Base-by-base conservation (phyloP, 2,329 filamentous ascomycete species). In the Juglanconis sp. region DNA sequence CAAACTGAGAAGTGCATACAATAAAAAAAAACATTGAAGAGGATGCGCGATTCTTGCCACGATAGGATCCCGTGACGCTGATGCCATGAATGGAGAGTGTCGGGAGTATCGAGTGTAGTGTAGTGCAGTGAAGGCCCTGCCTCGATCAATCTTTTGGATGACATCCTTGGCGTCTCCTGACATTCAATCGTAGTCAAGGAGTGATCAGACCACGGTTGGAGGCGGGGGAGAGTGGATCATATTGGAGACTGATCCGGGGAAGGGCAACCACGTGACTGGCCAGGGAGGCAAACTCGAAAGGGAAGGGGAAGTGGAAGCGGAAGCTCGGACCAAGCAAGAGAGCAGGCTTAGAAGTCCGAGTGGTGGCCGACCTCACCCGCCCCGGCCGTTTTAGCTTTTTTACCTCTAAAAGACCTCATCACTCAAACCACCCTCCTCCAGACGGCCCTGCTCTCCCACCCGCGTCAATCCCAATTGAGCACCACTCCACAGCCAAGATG, bases 401-500 rank as follows among this genome's bases (percentile, higher is more conserved):
- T 57, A 52, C 56, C 38, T 34, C 74, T 73, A 76, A 76, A 77
- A 77, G 73, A 72, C 74, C 70, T 72, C 74, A 76, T 69, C 68
- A 70, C 67, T 32, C 66, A 65, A 68, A 66, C 65, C 60, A 24
- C 17, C 17, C 17, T 24, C 48, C 64, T 68, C 63, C 60, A 59
- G 17, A 17, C 65, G 61, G 57, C 65, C 60, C 64, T 58, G 65
- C 65, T 65, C 63, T 62, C 62, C 58, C 65, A 65, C 66, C 71
- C 70, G 71, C 69, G 68, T 73, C 76, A 76, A 24, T 24, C 17
- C 17, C 17, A 24, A 79, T 80, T 78, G 79, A 80, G 76, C 79
- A 78, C 75, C 74, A 67, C 73, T 73, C 70, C 68, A 66, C 67
- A 72, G 75, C 66, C 77, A 84, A 76, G 70, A 86, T 86, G 83